phyloP scores from a whole-genome alignment of 148 eudicot species.

The Heliamphora exappendiculata region DNA sequence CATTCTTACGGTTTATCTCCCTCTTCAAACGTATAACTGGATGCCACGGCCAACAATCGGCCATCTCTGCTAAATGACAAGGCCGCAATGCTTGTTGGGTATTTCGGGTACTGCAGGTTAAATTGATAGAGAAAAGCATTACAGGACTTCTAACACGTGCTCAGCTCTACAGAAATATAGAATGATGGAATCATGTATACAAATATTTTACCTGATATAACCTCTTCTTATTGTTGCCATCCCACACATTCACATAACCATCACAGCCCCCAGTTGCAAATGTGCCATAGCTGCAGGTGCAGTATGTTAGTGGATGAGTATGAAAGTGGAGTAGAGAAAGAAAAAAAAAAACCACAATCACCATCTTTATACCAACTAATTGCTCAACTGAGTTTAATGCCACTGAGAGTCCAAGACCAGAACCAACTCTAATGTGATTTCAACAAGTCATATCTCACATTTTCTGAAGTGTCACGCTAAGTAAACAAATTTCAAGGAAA shows the following conservation, averaged over 20 bases:
- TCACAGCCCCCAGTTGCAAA: conserved; percentile 99
- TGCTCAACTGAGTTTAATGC: neutral
- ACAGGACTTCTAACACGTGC: neutral
- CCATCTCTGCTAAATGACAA: conserved; percentile 89
- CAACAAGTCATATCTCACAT: neutral
- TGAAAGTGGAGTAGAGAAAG: neutral
- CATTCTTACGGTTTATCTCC: conserved; percentile 75
- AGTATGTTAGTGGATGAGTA: neutral
- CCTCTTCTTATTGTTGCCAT: conserved; percentile 96
- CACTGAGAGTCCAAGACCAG: neutral
- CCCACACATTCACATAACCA: conserved; percentile 95
- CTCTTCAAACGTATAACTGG: conserved; percentile 86
- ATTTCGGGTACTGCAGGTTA: conserved; percentile 65
- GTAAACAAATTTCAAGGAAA: neutral
- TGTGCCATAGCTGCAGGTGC: conserved; percentile 73
- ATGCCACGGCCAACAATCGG: conserved; percentile 78
- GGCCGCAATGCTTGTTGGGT: conserved; percentile 88
- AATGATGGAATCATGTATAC: neutral
- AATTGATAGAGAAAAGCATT: neutral
- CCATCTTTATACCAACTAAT: neutral
- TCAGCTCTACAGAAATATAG: neutral
- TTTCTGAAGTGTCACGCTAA: neutral
- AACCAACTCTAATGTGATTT: neutral
- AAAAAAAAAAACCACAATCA: neutral
- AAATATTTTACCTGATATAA: conserved; percentile 65